These are phyloP conservation scores for Vigna mungo DNA, from an alignment of 306 rosid species.

Conservation along the genomic window DNA sequence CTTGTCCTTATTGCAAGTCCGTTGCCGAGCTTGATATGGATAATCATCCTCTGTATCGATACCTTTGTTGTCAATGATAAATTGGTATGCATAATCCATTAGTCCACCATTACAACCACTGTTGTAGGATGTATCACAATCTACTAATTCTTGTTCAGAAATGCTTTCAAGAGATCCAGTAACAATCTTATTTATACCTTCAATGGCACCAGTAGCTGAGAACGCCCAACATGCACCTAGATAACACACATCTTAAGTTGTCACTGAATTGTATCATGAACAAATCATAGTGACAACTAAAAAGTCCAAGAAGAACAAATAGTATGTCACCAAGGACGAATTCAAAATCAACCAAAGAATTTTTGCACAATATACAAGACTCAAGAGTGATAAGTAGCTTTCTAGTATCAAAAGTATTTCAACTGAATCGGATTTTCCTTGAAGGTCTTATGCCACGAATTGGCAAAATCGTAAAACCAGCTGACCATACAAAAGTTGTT, in stretches of 20 bases:
- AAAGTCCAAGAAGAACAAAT: neutral
- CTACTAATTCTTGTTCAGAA: slow-evolving; percentile 91
- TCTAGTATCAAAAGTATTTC: neutral
- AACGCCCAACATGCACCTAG: slow-evolving; percentile 97
- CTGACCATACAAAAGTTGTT: neutral
- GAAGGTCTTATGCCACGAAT: neutral
- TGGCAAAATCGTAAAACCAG: neutral
- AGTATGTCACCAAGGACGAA: neutral
- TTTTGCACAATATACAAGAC: neutral
- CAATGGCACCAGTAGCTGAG: slow-evolving; percentile 92
- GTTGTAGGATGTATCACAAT: slow-evolving; percentile 74
- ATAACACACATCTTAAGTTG: slow-evolving; percentile 30
- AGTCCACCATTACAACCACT: slow-evolving; percentile 87
- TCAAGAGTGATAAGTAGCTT: neutral
- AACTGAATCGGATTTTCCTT: neutral
- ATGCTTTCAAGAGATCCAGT: slow-evolving; percentile 87
- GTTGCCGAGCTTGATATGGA: slow-evolving; percentile 57
- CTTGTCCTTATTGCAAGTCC: slow-evolving; percentile 67
- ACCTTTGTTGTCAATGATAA: slow-evolving; percentile 77
- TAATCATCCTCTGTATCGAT: slow-evolving; percentile 88
- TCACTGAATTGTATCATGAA: neutral
- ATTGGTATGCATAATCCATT: slow-evolving; percentile 84
- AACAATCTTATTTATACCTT: slow-evolving; percentile 88
- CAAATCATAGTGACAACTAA: slow-evolving; percentile 2
- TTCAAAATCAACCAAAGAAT: neutral